Base-by-base conservation (phyloP, 306 rosid species). In the Inga oerstediana region DNA sequence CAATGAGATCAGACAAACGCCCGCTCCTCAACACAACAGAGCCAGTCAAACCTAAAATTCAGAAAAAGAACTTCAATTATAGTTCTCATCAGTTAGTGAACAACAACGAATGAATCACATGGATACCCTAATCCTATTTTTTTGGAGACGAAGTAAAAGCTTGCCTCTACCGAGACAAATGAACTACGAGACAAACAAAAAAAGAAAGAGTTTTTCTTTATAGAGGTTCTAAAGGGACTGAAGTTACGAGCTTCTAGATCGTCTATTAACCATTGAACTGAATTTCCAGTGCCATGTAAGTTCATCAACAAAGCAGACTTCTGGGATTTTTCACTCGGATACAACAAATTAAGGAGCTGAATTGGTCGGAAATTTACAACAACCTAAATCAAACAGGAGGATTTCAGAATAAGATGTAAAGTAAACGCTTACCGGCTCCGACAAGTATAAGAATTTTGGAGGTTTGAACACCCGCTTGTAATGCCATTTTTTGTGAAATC, bases 401-500 rank as follows among this genome's bases (percentile, higher is more conserved):
- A 7, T 9, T 49, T 64, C 39, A 37, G 49, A 69, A 30, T 44
- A 41, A 35, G 49, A 46, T 14, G 10, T 19, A 45, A 77, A 48
- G 35, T 46, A 67, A 75, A 20, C 0, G 30, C 8, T 27, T 27
- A 91, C 98, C 97, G 74, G 97, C 98, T 85, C 98, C 98, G 7
- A 89, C 86, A 64, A 94, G 92, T 85, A 94, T 84, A 58, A 94
- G 95, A 89, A 91, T 90, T 91, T 94, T 92, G 84, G 97, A 92
- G 68, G 89, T 83, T 44, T 89, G 84, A 30, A 89, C 85, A 73
- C 97, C 97, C 8, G 91, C 75, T 65, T 90, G 93, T 32, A 92
- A 85, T 8, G 97, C 94, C 98, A 89, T 93, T 39, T 71, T 76
- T 49, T 32, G 37, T 39, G 59, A 59, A 17, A 79, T 24, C 46